These are phyloP conservation scores for Puccinia hordei DNA, from an alignment of 1,284 basidiomycete genomes.

Conservation along the genomic window DNA sequence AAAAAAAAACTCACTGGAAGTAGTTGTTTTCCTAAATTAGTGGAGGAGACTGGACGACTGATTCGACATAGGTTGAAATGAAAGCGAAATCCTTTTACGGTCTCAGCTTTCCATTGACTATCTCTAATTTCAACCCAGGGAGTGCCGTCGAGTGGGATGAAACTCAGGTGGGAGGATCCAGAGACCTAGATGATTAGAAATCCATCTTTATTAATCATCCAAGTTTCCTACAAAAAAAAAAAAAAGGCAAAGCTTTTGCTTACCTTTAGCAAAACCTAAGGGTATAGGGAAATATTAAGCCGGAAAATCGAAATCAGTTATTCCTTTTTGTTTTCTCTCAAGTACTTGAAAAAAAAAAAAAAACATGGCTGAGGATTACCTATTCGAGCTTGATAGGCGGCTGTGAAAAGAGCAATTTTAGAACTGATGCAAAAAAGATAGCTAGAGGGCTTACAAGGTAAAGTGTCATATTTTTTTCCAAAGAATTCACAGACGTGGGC, in stretches of 20 bases:
- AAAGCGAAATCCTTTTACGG: not conserved
- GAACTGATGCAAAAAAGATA: not conserved
- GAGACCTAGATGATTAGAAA: conserved; percentile 20
- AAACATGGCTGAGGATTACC: not conserved
- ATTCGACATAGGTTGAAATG: conserved; percentile 43
- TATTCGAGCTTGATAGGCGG: conserved; percentile 45
- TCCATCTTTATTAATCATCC: not conserved
- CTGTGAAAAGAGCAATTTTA: not conserved
- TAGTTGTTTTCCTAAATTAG: conserved; percentile 23
- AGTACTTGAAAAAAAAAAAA: not conserved
- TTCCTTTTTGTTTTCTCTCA: no score
- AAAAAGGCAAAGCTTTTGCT: no score
- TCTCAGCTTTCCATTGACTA: conserved; percentile 47
- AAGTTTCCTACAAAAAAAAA: not conserved
- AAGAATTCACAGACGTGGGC: not conserved
- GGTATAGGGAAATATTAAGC: not conserved
- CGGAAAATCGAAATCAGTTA: no score
- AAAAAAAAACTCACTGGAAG: conserved; percentile 25
- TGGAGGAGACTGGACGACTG: not conserved
- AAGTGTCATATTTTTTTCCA: not conserved
- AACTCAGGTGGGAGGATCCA: conserved; percentile 30
- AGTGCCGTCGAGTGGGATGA: not conserved
- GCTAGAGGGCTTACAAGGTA: conserved; percentile 23
- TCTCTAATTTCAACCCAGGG: conserved; percentile 46
- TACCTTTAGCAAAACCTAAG: conserved; percentile 48